A percentile compares a stretch with the other conserved stretches of the same genome.
phyloP scores from a whole-genome alignment of 2,329 filamentous ascomycete species.

The Acrocalymma vagum region DNA sequence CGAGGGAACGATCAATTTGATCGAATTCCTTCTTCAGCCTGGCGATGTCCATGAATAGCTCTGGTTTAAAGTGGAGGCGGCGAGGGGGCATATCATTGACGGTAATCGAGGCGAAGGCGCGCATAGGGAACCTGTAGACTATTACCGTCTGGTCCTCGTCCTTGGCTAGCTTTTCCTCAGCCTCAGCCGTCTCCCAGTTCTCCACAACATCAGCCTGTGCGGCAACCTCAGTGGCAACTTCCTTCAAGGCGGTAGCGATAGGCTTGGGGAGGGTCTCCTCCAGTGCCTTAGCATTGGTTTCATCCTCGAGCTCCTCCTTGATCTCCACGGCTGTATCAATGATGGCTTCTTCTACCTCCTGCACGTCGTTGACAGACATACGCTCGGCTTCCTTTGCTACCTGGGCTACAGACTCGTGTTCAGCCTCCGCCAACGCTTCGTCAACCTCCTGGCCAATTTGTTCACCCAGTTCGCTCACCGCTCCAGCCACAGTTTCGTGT shows the following conservation, averaged over 20 bases:
- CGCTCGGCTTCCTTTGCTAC: slow-evolving; percentile 53
- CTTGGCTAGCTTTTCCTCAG: slow-evolving; percentile 73
- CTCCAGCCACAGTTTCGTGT: slow-evolving; percentile 74
- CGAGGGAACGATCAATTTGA: slow-evolving; percentile 92
- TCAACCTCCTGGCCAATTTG: slow-evolving; percentile 69
- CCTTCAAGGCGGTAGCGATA: slow-evolving; percentile 65
- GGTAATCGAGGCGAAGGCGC: slow-evolving; percentile 90
- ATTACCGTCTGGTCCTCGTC: slow-evolving; percentile 74
- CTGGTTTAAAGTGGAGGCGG: slow-evolving; percentile 74
- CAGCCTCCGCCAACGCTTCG: slow-evolving; percentile 66
- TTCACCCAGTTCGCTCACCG: slow-evolving; percentile 71
- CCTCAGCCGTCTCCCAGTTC: slow-evolving; percentile 89
- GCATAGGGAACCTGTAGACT: slow-evolving; percentile 96
- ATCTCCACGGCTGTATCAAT: slow-evolving; percentile 57
- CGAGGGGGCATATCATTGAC: slow-evolving; percentile 66
- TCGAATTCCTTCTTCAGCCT: slow-evolving; percentile 97
- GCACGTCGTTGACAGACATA: slow-evolving; percentile 55
- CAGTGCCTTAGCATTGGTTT: slow-evolving; percentile 62
- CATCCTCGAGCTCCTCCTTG: slow-evolving; percentile 60
- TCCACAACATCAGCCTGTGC: slow-evolving; percentile 73
- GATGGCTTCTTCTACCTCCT: slow-evolving; percentile 64
- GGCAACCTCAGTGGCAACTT: slow-evolving; percentile 64
- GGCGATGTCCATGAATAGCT: slow-evolving; percentile 90
- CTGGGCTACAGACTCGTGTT: slow-evolving; percentile 48
- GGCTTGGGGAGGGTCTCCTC: slow-evolving; percentile 62